phyloP scores from a whole-genome alignment of 805 yeast species.

The Ogataea nakhonphanomensis region DNA sequence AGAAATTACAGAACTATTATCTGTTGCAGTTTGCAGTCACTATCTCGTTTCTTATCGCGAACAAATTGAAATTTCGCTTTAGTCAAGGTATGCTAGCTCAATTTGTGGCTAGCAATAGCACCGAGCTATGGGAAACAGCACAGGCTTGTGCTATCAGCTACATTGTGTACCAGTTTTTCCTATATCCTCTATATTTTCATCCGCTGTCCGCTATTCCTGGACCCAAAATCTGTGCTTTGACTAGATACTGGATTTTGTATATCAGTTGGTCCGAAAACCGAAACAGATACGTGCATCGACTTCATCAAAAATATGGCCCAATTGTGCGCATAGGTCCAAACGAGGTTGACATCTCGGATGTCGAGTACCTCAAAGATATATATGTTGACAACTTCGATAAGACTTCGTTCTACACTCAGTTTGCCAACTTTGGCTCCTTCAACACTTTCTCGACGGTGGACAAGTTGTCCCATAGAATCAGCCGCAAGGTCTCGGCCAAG shows the following conservation, averaged over 20 bases:
- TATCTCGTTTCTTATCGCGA: background rate
- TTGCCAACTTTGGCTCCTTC: constrained; percentile 51
- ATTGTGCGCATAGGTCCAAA: constrained; percentile 59
- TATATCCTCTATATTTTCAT: constrained; percentile 47
- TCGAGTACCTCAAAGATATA: constrained; percentile 48
- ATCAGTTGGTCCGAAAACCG: constrained; percentile 47
- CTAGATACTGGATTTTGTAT: constrained; percentile 40
- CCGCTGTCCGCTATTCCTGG: constrained; percentile 57
- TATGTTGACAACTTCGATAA: constrained; percentile 57
- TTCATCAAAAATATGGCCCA: constrained; percentile 59
- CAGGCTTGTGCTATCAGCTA: constrained; percentile 7
- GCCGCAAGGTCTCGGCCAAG: constrained; percentile 40
- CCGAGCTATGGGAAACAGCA: constrained; percentile 8
- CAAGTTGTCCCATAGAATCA: constrained; percentile 43
- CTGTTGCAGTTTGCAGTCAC: background rate
- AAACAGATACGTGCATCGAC: constrained; percentile 42
- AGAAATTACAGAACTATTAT: no score
- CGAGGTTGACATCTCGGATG: constrained; percentile 57
- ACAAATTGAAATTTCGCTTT: constrained; percentile 1
- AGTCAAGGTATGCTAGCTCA: constrained; percentile 10
- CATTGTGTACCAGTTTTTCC: constrained; percentile 16
- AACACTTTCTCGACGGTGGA: constrained; percentile 59
- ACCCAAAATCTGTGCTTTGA: constrained; percentile 48
- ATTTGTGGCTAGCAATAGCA: constrained; percentile 2
- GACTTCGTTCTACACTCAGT: constrained; percentile 55